Evolutionary conservation across 345 rosid species (phyloP).

Genomic region (Barbarea vulgaris): DNA sequence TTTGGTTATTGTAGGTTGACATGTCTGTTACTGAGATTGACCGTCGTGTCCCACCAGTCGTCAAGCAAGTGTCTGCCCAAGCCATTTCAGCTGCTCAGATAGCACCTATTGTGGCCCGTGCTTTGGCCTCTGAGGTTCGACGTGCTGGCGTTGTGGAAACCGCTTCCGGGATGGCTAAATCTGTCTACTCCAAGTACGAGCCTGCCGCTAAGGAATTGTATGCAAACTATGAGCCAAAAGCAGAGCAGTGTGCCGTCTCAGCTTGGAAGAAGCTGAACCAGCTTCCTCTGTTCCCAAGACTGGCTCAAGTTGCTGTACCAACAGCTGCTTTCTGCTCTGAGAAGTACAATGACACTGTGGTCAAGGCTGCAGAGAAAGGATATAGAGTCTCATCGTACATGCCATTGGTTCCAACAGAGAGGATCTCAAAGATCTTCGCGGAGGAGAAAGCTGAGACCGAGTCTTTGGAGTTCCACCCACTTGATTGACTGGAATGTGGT

Average conservation of each 20-base stretch:
- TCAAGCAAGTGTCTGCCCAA: constrained; percentile 75
- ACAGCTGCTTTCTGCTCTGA: constrained; percentile 78
- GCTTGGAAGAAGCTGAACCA: constrained; percentile 82
- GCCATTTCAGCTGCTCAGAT: constrained; percentile 71
- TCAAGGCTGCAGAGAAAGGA: constrained; percentile 73
- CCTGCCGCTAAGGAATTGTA: constrained; percentile 81
- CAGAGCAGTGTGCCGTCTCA: constrained; percentile 75
- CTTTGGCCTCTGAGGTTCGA: constrained; percentile 67
- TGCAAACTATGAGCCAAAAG: constrained; percentile 75
- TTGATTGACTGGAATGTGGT: constrained; percentile 30
- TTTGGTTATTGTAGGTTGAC: constrained; percentile 57
- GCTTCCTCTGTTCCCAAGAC: constrained; percentile 81
- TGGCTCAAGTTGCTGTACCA: constrained; percentile 73
- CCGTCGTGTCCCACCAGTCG: constrained; percentile 62
- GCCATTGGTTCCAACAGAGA: constrained; percentile 86
- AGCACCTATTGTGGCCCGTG: constrained; percentile 68
- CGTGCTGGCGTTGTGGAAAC: constrained; percentile 66
- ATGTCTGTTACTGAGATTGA: constrained; percentile 68
- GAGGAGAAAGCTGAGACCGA: constrained; percentile 39
- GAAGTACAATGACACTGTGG: constrained; percentile 78
- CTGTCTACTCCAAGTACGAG: constrained; percentile 68
- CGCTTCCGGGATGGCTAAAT: constrained; percentile 71
- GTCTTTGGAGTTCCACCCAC: constrained; percentile 46
- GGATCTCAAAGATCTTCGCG: constrained; percentile 73
- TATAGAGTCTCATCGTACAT: constrained; percentile 69